These are phyloP conservation scores for Auricularia sp. DNA, from an alignment of 768 basidiomycete species.

Conservation along the genomic window DNA sequence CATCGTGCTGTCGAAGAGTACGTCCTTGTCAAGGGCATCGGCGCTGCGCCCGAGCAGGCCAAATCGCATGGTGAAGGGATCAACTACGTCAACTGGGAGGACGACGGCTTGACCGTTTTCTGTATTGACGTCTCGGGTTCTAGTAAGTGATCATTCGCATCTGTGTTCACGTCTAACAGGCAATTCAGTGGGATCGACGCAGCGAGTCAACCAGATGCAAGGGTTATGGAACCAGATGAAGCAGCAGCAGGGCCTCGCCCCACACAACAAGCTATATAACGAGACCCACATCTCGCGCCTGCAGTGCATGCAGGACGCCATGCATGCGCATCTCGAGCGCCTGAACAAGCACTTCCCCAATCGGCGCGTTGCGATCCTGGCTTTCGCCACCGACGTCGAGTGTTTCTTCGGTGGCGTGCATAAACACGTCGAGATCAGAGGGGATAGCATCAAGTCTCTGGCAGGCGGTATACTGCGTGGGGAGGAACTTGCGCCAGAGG, in stretches of 20 bases:
- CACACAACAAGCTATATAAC: no score
- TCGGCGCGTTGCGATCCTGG: constrained; percentile 4
- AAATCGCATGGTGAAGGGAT: not conserved
- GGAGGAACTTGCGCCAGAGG: not conserved
- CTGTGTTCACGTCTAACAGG: not conserved
- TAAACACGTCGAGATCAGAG: not conserved
- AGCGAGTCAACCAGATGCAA: constrained; percentile 4
- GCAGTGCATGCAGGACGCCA: constrained; percentile 7
- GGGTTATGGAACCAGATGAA: constrained; percentile 4
- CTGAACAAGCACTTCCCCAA: constrained; percentile 3
- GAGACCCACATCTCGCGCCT: not conserved
- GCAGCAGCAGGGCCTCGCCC: not conserved
- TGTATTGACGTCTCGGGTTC: constrained; percentile 6
- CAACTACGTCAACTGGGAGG: not conserved
- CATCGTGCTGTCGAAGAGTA: constrained; percentile 1
- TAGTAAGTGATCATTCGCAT: not conserved
- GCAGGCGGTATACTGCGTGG: not conserved
- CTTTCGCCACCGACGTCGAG: not conserved
- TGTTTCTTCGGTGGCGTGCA: constrained; percentile 4
- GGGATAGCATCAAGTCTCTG: not conserved
- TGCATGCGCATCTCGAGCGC: constrained; percentile 5
- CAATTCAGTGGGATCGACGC: not conserved
- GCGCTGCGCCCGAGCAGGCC: not conserved
- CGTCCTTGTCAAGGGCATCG: not conserved
- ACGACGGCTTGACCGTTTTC: constrained; percentile 2